phyloP scores from a whole-genome alignment of 257 asterid species.

The Craterostigma plantagineum region DNA sequence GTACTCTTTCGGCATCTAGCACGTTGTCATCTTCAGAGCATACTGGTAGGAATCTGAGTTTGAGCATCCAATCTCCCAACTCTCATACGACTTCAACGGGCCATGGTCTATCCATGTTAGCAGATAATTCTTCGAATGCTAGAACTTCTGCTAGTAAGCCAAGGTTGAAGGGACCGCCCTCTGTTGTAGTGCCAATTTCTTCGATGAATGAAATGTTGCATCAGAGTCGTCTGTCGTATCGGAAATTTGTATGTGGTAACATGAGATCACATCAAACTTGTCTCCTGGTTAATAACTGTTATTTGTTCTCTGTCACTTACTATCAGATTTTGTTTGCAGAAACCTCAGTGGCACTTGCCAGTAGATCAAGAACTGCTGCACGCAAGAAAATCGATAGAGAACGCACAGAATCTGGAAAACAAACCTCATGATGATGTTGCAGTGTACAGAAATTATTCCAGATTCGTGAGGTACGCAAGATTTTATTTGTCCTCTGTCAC shows the following conservation, averaged over 20 bases:
- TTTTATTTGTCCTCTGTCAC: too few species aligned
- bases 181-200: conserved; percentile 30
- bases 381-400: conserved; percentile 34
- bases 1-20: too few species aligned
- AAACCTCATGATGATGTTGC: conserved; percentile 39
- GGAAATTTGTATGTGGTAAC: conserved; percentile 28
- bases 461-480: conserved; percentile 47
- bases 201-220: conserved; percentile 48
- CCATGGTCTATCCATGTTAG: too few species aligned
- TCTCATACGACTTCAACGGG: too few species aligned
- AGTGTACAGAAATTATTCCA: conserved; percentile 56
- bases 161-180: conserved; percentile 7
- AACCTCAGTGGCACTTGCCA: conserved; percentile 41
- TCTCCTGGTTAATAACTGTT: background rate
- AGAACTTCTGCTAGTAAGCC: too few species aligned
- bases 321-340: conserved; percentile 25
- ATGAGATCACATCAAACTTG: too few species aligned
- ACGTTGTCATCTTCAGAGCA: too few species aligned
- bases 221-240: conserved; percentile 25
- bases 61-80: too few species aligned
- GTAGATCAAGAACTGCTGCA: conserved; percentile 38
- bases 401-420: conserved; percentile 21
- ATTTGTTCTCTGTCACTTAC: conserved; percentile 1
- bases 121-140: too few species aligned
- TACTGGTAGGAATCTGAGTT: too few species aligned